Percentiles rank a stretch among this genome's conserved stretches.
These are phyloP conservation scores for Picea sitchensis DNA, from an alignment of 75 land plant genomes.

Conservation along the genomic window DNA sequence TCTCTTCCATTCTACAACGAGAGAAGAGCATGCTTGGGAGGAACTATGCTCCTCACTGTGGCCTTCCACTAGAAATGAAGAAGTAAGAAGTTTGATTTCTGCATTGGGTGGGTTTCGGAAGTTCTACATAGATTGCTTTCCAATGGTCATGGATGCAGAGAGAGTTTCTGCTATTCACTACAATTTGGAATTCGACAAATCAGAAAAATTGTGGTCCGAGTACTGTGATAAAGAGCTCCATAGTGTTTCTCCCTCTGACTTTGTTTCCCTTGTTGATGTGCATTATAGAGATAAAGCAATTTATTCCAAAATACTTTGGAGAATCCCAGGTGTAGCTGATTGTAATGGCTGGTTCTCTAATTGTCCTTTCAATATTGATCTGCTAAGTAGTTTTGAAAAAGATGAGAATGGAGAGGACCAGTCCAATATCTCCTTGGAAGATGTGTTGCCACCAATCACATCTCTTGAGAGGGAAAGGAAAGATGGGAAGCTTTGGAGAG, in stretches of 20 bases:
- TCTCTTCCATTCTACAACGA: conserved; percentile 40
- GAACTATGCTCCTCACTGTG: conserved; percentile 54
- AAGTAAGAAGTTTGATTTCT: conserved; percentile 46
- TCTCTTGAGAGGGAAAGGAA: conserved; percentile 27
- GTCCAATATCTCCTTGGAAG: background rate
- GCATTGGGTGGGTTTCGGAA: conserved; percentile 68
- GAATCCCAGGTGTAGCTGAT: conserved; percentile 22
- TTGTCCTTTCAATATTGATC: conserved; percentile 40
- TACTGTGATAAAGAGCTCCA: conserved; percentile 26
- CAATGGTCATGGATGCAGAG: conserved; percentile 47
- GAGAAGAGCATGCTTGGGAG: conserved; percentile 69
- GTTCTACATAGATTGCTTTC: conserved; percentile 66
- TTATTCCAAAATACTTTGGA: conserved; percentile 16
- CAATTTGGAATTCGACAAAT: conserved; percentile 16
- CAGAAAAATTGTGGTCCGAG: conserved; percentile 39
- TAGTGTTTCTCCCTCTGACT: conserved; percentile 22
- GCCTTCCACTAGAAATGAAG: conserved; percentile 66
- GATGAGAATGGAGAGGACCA: conserved; percentile 14
- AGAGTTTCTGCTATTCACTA: conserved; percentile 15
- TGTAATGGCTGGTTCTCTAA: conserved; percentile 29
- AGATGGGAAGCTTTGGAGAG: conserved; percentile 33
- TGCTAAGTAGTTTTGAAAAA: conserved; percentile 17
- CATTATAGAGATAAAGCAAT: conserved; percentile 25
- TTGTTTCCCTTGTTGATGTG: conserved; percentile 40
- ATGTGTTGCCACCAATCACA: conserved; percentile 1